Percentiles rank a stretch among this genome's conserved stretches.
Conservation (phyloP, 768 basidiomycete species). For the Russula virescens region DNA sequence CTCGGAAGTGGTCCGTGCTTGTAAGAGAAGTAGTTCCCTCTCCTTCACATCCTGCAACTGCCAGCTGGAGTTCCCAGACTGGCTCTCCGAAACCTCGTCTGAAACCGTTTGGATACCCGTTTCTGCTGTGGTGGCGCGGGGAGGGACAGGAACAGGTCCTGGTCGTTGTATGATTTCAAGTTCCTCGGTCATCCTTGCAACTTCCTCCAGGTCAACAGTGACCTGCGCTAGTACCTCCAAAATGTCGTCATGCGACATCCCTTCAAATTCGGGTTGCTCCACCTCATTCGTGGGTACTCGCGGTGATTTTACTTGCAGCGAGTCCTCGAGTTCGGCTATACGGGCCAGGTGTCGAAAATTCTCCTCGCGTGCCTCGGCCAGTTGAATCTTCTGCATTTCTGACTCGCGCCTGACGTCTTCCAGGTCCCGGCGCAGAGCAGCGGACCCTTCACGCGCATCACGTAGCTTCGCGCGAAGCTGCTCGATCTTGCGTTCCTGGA, state of each 20-base stretch:
- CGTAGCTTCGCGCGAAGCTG: constrained; percentile 20
- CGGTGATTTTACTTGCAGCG: not conserved
- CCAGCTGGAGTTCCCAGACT: not conserved
- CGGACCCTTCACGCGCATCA: constrained; percentile 7
- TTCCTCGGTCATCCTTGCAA: constrained; percentile 1
- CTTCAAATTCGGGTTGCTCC: constrained; percentile 2
- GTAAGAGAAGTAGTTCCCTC: not conserved
- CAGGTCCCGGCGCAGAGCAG: constrained; percentile 19
- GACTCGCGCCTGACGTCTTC: constrained; percentile 9
- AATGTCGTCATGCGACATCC: constrained; percentile 10
- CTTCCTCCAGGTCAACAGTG: constrained; percentile 9
- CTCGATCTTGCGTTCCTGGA: constrained; percentile 24
- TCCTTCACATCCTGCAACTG: not conserved
- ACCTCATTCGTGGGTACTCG: not conserved
- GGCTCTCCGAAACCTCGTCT: not conserved
- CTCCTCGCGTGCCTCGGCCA: constrained; percentile 12
- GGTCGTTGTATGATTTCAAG: not conserved
- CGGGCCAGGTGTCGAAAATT: constrained; percentile 8
- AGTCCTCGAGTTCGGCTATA: constrained; percentile 20
- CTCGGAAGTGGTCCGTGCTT: constrained; percentile 5
- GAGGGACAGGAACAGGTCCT: not conserved
- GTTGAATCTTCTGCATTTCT: not conserved
- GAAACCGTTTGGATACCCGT: constrained; percentile 7
- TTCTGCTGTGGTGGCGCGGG: not conserved
- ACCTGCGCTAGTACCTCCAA: constrained; percentile 13